Evolutionary conservation across 2,329 filamentous ascomycete genomes (phyloP), one percentile per base, ranked within the genome.

Genomic region (Colletotrichum sp.): DNA sequence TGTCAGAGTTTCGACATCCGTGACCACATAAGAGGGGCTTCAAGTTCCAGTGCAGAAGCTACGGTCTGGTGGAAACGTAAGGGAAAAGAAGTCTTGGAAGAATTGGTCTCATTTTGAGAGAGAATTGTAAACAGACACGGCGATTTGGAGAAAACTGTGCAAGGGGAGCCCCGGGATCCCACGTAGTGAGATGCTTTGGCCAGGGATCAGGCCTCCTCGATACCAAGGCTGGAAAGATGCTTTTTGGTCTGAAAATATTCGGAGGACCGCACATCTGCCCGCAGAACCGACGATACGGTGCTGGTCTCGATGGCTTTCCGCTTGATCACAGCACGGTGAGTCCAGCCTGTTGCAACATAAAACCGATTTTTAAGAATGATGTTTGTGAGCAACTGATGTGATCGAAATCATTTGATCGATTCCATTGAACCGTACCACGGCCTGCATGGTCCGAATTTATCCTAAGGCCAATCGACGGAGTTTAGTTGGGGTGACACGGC

Each of bases 351-450:
- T 49, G 44, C n/a, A 49, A n/a, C 18, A 6, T 10, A 12, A 4
- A 49, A 16, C 34, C 5, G 44, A 49, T 12, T 12, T 13, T n/a
- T 49, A 7, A 4, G n/a, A 21, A 21, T 13, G n/a, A 12, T 7
- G 9, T 13, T 49, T 6, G 9, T 21, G 18, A 49, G 44, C 10
- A 21, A n/a, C 6, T 8, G 3, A 21, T 21, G 12, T n/a, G 5
- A 1, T 7, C 18, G 5, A n/a, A 49, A 49, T 21, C 2, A 49
- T 21, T 49, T 21, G 18, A 49, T 13, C 10, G 15, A 49, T 49
- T 13, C 9, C 18, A 21, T 21, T 12, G 18, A 1, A 21, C 13
- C n/a, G 2, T 12, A 21, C 2, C 0, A 7, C 44, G 9, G 44
- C 1, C 9, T 49, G 44, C 6, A 10, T 49, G 18, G 6, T 12